phyloP scores from a whole-genome alignment of 2,329 filamentous ascomycete genomes.

The Monosporascus sp. region DNA sequence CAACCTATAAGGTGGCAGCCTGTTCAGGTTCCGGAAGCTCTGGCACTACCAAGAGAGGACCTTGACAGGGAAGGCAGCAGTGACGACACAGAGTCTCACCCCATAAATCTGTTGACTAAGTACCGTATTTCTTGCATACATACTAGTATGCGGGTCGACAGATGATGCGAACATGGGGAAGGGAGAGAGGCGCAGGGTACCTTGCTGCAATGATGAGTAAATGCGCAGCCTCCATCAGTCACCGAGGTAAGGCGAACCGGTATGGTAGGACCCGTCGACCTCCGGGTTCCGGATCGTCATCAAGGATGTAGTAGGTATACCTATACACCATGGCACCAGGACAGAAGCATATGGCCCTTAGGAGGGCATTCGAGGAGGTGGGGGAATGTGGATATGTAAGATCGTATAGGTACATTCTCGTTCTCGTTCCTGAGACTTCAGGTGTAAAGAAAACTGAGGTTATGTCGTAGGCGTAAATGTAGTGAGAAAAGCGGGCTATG shows the following conservation, averaged over 20 bases:
- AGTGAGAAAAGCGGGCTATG: not conserved
- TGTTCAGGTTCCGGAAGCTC: slow-evolving; percentile 19
- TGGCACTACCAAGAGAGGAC: slow-evolving; percentile 8
- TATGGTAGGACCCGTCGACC: not conserved
- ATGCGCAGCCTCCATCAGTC: not conserved
- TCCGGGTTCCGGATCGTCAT: not conserved
- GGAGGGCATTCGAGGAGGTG: not conserved
- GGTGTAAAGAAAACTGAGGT: not conserved
- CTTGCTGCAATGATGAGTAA: slow-evolving; percentile 4
- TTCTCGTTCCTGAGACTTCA: not conserved
- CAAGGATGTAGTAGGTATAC: not conserved
- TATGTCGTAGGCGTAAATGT: not conserved
- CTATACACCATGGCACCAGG: not conserved
- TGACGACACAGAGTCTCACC: slow-evolving; percentile 22
- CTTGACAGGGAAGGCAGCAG: slow-evolving; percentile 22
- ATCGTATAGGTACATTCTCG: not conserved
- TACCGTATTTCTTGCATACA: slow-evolving; percentile 17
- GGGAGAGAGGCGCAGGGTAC: slow-evolving; percentile 4
- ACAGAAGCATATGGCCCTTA: not conserved
- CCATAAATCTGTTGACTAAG: slow-evolving; percentile 20
- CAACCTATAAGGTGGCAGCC: slow-evolving; percentile 49
- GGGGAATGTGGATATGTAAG: not conserved
- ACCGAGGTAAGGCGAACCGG: not conserved
- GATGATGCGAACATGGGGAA: slow-evolving; percentile 1
- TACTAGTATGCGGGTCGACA: slow-evolving; percentile 12